Conservation (phyloP, 305 asterid species). For the Rubia balearica region DNA sequence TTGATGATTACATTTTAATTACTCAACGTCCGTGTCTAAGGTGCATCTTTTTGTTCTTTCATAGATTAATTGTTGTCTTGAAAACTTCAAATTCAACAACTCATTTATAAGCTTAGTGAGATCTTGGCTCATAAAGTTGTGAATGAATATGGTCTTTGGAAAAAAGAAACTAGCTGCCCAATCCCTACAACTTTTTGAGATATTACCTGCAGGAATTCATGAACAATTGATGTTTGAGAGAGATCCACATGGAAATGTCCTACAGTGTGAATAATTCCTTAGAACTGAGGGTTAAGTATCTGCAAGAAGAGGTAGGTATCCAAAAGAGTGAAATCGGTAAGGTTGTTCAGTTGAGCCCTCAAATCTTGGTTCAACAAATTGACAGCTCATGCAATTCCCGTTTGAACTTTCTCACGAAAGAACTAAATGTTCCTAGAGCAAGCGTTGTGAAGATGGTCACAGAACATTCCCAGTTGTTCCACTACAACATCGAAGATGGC, state of each 20-base stretch:
- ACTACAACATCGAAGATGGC: constrained; percentile 85
- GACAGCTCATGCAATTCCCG: constrained; percentile 74
- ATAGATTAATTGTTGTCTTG: constrained; percentile 8
- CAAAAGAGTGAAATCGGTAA: constrained; percentile 63
- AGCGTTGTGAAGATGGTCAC: constrained; percentile 89
- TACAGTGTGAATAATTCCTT: constrained; percentile 86
- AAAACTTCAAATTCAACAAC: constrained; percentile 75
- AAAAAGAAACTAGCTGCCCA: too few relatives aligned
- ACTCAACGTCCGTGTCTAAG: not conserved
- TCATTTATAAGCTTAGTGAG: constrained; percentile 83
- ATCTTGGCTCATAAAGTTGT: constrained; percentile 89
- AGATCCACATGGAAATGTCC: constrained; percentile 98
- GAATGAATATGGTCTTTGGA: too few relatives aligned
- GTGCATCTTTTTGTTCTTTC: not conserved
- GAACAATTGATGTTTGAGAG: constrained; percentile 95
- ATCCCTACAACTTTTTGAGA: constrained; percentile 68
- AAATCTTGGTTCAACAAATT: constrained; percentile 87
- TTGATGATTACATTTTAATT: constrained; percentile 1
- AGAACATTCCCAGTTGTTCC: constrained; percentile 90
- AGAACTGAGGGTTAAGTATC: constrained; percentile 75
- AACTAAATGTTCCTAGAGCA: constrained; percentile 76
- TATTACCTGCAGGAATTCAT: constrained; percentile 84
- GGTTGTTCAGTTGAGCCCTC: constrained; percentile 94
- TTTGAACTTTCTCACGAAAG: constrained; percentile 61
- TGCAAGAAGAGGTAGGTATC: constrained; percentile 83